phyloP scores from a whole-genome alignment of 169 alveolate species.

The Babesia microti region DNA sequence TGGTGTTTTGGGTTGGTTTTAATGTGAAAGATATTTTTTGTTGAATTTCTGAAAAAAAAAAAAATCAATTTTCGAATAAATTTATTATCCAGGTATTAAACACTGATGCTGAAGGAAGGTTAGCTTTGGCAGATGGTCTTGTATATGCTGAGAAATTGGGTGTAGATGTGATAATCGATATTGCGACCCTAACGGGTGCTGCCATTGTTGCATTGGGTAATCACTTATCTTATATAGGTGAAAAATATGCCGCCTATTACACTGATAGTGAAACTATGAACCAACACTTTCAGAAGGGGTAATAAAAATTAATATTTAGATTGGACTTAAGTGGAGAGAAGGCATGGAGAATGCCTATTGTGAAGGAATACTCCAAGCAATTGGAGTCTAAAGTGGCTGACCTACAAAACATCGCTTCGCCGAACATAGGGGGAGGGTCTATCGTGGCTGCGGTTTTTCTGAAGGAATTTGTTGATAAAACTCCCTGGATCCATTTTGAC shows the following conservation, averaged over 20 bases:
- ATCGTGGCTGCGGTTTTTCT: constrained; percentile 85
- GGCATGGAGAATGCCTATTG: constrained; percentile 80
- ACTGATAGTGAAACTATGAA: constrained; percentile 22
- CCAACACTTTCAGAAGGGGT: constrained; percentile 21
- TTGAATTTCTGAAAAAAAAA: background rate
- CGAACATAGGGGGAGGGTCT: constrained; percentile 64
- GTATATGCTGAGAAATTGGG: constrained; percentile 75
- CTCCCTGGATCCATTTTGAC: constrained; percentile 87
- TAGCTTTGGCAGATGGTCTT: constrained; percentile 90
- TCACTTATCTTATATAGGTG: constrained; percentile 12
- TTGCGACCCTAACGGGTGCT: constrained; percentile 94
- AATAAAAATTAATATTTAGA: constrained; percentile 11
- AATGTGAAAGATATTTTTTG: background rate
- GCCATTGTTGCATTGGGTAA: constrained; percentile 73
- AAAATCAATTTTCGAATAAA: too few species aligned
- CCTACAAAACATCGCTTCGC: constrained; percentile 58
- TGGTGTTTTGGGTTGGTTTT: background rate
- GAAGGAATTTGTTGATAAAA: constrained; percentile 75
- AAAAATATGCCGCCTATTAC: constrained; percentile 27
- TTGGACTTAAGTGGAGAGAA: constrained; percentile 62
- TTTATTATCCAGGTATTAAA: constrained; percentile 62
- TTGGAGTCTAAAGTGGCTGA: constrained; percentile 79
- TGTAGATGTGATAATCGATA: constrained; percentile 77
- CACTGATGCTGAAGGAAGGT: constrained; percentile 97
- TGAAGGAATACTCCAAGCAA: constrained; percentile 58